Evolutionary conservation across 2,329 filamentous ascomycete species (phyloP), one percentile per base, ranked within the genome.

Genomic region (Daldinia eschscholtzii): DNA sequence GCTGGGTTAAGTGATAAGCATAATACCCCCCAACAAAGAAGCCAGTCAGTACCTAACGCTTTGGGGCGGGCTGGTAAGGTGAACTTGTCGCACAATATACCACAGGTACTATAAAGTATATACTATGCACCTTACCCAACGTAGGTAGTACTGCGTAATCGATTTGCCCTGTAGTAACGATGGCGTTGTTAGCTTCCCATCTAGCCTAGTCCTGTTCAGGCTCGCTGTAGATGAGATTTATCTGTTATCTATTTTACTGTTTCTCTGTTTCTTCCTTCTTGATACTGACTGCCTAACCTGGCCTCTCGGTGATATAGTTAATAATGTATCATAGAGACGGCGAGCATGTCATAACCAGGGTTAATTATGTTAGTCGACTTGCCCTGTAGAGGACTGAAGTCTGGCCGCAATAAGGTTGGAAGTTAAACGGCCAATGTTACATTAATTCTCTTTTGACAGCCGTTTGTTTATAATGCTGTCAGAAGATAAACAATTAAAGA

Each of bases 271-370:
- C 26, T 33, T 55, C n/a, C 18, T 35, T 55, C 18, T 55, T 23
- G 13, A 55, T 63, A 23, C 12, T 37, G 62, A 61, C 59, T 68
- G 61, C 65, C 68, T 70, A 70, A 70, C 64, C 23, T 26, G 59
- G 64, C 35, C 28, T 15, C n/a, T 39, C 52, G 52, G 23, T 56
- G 42, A 13, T 18, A 53, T 60, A 56, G 35, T 42, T 62, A 30
- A 30, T 26, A 48, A 55, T 57, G 4, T 13, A 12, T 50, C 9
- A 12, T 26, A 12, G 46, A 9, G 13, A 28, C 13, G 26, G 26
- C 26, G 46, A 50, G 46, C 46, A 50, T 50, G 67, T 63, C 61
- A 65, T 46, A 15, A n/a, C 28, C n/a, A 48, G 23, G 59, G 30
- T 13, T 30, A 13, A 39, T 30, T 58, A 18, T 65, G 48, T 37